These are phyloP conservation scores for Echria macrotheca DNA, from an alignment of 495 filamentous ascomycete genomes.

Conservation along the genomic window DNA sequence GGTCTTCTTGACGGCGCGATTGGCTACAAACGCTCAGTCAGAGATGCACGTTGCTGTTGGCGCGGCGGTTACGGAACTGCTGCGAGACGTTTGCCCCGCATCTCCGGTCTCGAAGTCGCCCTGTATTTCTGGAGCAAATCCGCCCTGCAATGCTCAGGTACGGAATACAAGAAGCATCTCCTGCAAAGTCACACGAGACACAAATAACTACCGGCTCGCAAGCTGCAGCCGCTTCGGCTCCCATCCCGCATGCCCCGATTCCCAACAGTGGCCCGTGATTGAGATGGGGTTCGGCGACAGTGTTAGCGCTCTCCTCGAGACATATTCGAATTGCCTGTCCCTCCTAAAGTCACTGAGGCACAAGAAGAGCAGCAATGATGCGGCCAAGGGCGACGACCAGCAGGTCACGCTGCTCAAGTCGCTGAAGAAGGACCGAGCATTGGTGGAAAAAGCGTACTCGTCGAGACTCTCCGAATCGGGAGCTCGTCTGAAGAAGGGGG, in stretches of 20 bases:
- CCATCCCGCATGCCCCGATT: background rate
- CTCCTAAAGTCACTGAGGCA: constrained; percentile 28
- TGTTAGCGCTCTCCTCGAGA: constrained; percentile 26
- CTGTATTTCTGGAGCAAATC: background rate
- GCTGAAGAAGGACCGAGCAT: constrained; percentile 25
- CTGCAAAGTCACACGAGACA: background rate
- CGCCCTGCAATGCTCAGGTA: background rate
- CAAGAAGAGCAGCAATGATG: constrained; percentile 1
- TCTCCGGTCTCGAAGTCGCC: background rate
- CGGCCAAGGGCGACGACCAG: constrained; percentile 29
- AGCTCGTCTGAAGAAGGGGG: constrained; percentile 24
- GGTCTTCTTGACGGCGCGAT: constrained; percentile 5
- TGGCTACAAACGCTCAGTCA: background rate
- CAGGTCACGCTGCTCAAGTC: constrained; percentile 29
- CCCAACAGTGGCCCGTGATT: background rate
- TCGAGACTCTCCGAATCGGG: constrained; percentile 21
- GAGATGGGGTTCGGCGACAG: constrained; percentile 29
- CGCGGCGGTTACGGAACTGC: constrained; percentile 8
- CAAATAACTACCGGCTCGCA: background rate
- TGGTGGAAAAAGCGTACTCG: constrained; percentile 26
- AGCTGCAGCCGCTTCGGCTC: background rate
- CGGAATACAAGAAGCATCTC: background rate
- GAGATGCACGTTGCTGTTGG: constrained; percentile 6
- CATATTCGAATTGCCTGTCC: constrained; percentile 32
- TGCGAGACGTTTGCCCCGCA: constrained; percentile 9